These are phyloP conservation scores for Paulownia fortunei DNA, from an alignment of 257 asterid genomes.

Conservation along the genomic window DNA sequence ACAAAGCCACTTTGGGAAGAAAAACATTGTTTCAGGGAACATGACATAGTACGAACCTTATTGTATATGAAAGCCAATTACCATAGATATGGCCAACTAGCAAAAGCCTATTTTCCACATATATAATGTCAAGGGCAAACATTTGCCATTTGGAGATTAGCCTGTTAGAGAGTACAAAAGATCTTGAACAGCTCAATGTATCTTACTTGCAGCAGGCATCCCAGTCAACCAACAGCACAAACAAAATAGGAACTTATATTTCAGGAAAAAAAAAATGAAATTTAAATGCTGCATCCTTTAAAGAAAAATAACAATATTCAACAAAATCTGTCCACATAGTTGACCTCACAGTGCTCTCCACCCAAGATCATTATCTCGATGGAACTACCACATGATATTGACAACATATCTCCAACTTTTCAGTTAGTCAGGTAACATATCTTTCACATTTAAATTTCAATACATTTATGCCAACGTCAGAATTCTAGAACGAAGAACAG, in stretches of 20 bases:
- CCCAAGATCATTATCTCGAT: not conserved
- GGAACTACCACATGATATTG: not conserved
- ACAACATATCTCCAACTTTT: not conserved
- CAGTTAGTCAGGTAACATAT: not conserved
- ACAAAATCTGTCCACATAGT: not conserved
- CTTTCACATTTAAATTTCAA: not conserved
- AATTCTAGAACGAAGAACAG: not conserved
- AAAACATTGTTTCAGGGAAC: not conserved
- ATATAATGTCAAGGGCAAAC: not conserved
- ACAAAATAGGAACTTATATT: not conserved
- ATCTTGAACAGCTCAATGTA: not conserved
- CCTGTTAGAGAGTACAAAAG: not conserved
- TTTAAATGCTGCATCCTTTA: not conserved
- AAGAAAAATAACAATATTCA: not conserved
- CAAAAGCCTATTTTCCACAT: not conserved
- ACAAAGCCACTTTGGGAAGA: not conserved
- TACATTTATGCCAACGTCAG: not conserved
- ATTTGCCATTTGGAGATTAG: not conserved
- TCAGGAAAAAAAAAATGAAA: not conserved
- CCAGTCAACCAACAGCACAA: not conserved
- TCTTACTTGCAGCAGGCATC: not conserved
- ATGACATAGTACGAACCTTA: not conserved
- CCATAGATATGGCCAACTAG: not conserved
- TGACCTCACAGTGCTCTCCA: constrained; percentile 7
- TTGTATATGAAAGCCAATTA: not conserved